Evolutionary conservation across 345 rosid species (phyloP), one percentile per base, ranked within the genome.

Genomic region (Hibiscus mutabilis): DNA sequence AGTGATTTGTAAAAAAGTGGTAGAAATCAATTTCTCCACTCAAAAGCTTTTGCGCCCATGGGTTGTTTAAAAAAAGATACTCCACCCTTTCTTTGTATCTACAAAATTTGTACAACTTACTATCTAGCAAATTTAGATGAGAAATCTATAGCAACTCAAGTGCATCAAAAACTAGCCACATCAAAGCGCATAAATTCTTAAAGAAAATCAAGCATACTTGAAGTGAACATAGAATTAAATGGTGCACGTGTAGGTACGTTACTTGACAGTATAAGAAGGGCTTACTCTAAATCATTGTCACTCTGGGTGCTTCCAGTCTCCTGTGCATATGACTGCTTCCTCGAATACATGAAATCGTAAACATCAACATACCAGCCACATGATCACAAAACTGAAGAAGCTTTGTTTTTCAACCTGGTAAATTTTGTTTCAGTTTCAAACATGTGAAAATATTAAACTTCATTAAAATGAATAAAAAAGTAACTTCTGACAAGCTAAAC

Each of bases 281-380:
- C 96, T 89, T 82, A 92, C 99, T 87, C 91, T 42, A 87, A 77
- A 46, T 84, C 81, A 61, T 66, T 69, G 76, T 67, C 72, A 44
- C 75, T 77, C 31, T 67, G 81, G 27, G 64, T 60, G 51, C 68
- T 80, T 56, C 80, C 90, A 55, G 44, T 60, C 75, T 83, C 86
- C 55, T 67, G 70, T 10, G 75, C 44, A 44, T 82, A 81, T 53
- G 79, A 33, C 75, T 87, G 86, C 86, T 86, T 96, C 80, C 87
- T 82, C 5, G 77, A 80, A 59, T 73, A 75, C 97, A 96, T 91
- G 78, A 81, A 86, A 67, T 73, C 71, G 6, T 69, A 78, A 22
- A 89, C 93, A 56, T 91, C 76, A 60, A 82, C 83, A 44, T 70
- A 82, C 95, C 97, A 96, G 60, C 93, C 94, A 40, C 89, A 89